Evolutionary conservation across 2,329 filamentous ascomycete species (phyloP).

Genomic region (Diplodia seriata): DNA sequence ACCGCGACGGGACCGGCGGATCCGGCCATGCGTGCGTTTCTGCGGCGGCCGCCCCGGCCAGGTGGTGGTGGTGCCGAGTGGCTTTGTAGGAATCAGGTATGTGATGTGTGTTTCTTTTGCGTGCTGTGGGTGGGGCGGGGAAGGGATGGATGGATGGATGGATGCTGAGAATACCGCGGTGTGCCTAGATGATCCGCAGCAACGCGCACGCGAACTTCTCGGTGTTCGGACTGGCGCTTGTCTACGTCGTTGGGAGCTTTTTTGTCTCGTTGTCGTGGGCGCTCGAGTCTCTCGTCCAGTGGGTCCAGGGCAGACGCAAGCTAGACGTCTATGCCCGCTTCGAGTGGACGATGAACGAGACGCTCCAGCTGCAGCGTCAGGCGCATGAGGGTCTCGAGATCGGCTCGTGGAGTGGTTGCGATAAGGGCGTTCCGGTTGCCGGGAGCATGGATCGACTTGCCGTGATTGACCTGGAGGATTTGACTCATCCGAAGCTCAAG

Average conservation of each 20-base stretch:
- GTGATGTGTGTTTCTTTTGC: background rate
- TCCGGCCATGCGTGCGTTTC: background rate
- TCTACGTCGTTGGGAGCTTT: constrained; percentile 36
- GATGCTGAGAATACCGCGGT: too few species aligned
- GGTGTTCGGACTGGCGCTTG: constrained; percentile 38
- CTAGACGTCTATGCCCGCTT: constrained; percentile 31
- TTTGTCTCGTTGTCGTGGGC: constrained; percentile 35
- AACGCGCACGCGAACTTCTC: constrained; percentile 35
- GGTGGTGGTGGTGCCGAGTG: too few species aligned
- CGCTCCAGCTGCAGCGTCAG: constrained; percentile 33
- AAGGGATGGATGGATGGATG: too few species aligned
- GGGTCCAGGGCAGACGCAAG: constrained; percentile 26
- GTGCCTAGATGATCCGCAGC: constrained; percentile 35
- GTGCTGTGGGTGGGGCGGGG: too few species aligned
- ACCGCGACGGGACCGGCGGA: constrained; percentile 9
- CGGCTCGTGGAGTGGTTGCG: constrained; percentile 31
- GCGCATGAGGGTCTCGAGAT: constrained; percentile 19
- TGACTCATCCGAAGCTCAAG: constrained; percentile 2
- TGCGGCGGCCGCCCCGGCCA: too few species aligned
- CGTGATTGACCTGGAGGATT: constrained; percentile 8
- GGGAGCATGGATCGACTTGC: background rate
- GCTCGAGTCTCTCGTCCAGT: constrained; percentile 14
- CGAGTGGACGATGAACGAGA: constrained; percentile 33
- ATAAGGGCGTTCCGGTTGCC: background rate
- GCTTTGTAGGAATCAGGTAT: background rate